Evolutionary conservation across 2,329 filamentous ascomycete species (phyloP).

Genomic region (Curvularia sp.): DNA sequence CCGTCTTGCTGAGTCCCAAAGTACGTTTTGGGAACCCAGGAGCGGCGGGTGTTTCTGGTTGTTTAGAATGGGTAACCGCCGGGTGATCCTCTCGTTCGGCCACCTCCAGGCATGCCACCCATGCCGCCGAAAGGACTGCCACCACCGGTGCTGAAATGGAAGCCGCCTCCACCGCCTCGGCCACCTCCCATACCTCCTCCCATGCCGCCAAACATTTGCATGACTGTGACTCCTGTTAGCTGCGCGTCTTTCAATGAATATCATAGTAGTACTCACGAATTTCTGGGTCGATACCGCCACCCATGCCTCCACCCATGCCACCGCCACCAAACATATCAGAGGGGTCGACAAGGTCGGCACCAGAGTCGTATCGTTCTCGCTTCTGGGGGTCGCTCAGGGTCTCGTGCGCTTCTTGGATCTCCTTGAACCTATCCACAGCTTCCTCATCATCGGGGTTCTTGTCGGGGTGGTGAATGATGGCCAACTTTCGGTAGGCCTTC

Average conservation of each 20-base stretch:
- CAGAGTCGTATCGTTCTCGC: conserved; percentile 87
- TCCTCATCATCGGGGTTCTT: conserved; percentile 90
- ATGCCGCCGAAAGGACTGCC: conserved; percentile 46
- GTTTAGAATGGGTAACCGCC: conserved; percentile 43
- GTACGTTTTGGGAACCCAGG: neutral
- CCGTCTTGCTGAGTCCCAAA: neutral
- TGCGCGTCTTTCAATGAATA: neutral
- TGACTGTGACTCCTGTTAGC: conserved; percentile 39
- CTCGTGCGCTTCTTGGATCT: conserved; percentile 96
- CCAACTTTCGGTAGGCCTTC: conserved; percentile 94
- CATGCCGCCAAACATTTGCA: conserved; percentile 55
- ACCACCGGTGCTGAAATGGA: conserved; percentile 52
- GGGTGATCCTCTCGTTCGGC: conserved; percentile 42
- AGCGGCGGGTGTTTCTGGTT: conserved; percentile 1
- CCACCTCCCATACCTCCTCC: conserved; percentile 58
- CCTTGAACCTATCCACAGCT: conserved; percentile 94
- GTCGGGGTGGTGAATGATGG: conserved; percentile 93
- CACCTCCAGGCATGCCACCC: conserved; percentile 47
- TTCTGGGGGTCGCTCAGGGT: conserved; percentile 95
- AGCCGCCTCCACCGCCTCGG: conserved; percentile 58
- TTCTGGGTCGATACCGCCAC: conserved; percentile 54
- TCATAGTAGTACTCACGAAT: conserved; percentile 37
- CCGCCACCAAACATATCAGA: conserved; percentile 79
- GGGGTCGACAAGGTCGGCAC: conserved; percentile 88
- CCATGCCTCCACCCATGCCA: conserved; percentile 45